Base-by-base conservation (phyloP, 1,139 yeast species). In the Candida freyschussii region DNA sequence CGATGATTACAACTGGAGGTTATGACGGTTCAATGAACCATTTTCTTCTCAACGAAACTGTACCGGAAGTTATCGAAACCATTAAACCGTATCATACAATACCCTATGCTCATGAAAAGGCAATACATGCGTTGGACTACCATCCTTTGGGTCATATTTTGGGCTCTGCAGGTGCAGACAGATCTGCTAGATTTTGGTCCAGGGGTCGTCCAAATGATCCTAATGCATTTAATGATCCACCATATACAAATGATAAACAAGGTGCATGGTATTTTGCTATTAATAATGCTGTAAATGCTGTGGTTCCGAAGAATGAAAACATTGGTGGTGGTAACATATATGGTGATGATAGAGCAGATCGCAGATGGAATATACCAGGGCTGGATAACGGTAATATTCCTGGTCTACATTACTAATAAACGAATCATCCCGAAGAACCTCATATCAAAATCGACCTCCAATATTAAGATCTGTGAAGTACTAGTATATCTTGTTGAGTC, bases 141-240 rank as follows among this genome's bases (percentile, higher is more conserved):
- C 96, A 89, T 59, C 97, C 97, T 4, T 66, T 85, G 50, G 98
- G 98, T 3, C 97, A 91, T 59, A 65, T 89, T 34, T 66, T 91
- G 29, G 81, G 94, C 40, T 78, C 96, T 12, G 97, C 96, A 0
- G 91, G 96, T 17, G 87, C 93, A 39, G 98, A 91, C 59, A 75
- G 93, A 53, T 78, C 93, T 10, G 86, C 95, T n/a, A 64, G 96
- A 41, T 85, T 91, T 60, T 91, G 98, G 98, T 78, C 91, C 21
- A 69, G 98, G 33, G 83, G 94, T 2, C 69, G 95, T 53, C 97
- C 96, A 2, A 82, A 81, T 47, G 98, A 91, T 60, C 82, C 86
- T 1, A 73, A 72, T 55, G 83, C 89, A 3, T 86, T 78, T 60
- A 75, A 78, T 45, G 96, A 89, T 56, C 81, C 87, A 14, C 78